phyloP scores from a whole-genome alignment of 768 basidiomycete genomes.

The Mycena galopus region DNA sequence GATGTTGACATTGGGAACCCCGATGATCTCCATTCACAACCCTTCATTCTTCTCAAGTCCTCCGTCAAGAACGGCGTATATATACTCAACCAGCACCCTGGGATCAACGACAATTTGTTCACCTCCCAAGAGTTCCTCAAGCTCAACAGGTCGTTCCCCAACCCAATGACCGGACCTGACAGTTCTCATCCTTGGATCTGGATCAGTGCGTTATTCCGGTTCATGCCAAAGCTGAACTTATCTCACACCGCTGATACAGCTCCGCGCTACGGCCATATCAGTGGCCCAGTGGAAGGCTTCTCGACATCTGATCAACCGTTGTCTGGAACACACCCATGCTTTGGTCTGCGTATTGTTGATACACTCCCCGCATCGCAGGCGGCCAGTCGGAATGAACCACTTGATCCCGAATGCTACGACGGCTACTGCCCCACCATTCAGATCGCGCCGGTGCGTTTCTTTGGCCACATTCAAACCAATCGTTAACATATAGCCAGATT shows the following conservation, averaged over 20 bases:
- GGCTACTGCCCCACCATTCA: too few relatives aligned
- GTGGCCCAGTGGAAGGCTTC: neutral
- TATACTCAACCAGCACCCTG: neutral
- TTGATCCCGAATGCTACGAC: too few relatives aligned
- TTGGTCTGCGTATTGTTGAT: too few relatives aligned
- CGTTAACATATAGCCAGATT: too few relatives aligned
- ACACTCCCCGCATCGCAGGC: too few relatives aligned
- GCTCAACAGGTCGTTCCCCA: neutral
- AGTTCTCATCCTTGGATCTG: neutral
- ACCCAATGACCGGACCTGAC: neutral
- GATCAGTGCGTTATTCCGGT: neutral
- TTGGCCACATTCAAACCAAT: too few relatives aligned
- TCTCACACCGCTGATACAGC: neutral
- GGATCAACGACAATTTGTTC: conserved; percentile 15
- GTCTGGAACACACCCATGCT: too few relatives aligned
- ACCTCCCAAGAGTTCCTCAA: neutral
- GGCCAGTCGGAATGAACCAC: too few relatives aligned
- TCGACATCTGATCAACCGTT: too few relatives aligned
- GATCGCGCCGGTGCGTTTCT: too few relatives aligned
- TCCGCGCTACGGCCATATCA: neutral
- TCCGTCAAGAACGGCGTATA: neutral
- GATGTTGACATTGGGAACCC: too few relatives aligned
- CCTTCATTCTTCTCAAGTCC: neutral
- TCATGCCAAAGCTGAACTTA: neutral
- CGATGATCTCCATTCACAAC: neutral